phyloP scores from a whole-genome alignment of 208 protist species.

The Trypanosoma scelopori region DNA sequence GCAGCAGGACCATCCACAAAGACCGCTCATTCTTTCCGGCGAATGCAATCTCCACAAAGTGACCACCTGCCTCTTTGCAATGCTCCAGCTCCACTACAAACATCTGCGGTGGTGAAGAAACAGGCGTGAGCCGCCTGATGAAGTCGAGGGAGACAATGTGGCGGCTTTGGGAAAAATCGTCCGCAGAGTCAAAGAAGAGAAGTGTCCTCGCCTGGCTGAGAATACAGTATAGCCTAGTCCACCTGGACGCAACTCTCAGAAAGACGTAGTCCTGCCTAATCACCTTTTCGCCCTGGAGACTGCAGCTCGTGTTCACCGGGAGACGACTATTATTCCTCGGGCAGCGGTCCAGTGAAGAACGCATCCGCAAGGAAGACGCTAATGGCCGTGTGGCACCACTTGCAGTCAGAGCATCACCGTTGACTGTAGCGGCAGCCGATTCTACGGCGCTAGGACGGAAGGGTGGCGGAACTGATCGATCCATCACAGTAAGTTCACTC shows the following conservation, averaged over 20 bases:
- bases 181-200: slow-evolving; percentile 15
- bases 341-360: slow-evolving; percentile 3
- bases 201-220: slow-evolving; percentile 6
- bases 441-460: not conserved
- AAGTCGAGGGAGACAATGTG: slow-evolving; percentile 4
- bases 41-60: slow-evolving; percentile 17
- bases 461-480: not conserved
- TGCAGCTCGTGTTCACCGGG: slow-evolving; percentile 11
- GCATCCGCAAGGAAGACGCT: not conserved
- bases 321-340: not conserved
- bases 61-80: slow-evolving; percentile 1
- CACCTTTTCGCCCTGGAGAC: slow-evolving; percentile 6
- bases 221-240: slow-evolving; percentile 12
- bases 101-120: slow-evolving; percentile 3
- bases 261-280: slow-evolving; percentile 18
- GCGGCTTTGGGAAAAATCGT: slow-evolving; percentile 17
- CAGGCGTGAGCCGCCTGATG: not conserved
- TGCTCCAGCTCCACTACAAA: slow-evolving; percentile 12
- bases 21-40: slow-evolving; percentile 6
- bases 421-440: not conserved
- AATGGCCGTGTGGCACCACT: not conserved
- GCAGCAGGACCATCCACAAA: slow-evolving; percentile 3
- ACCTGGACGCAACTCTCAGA: slow-evolving; percentile 6
- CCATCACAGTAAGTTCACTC: slow-evolving; percentile 7
- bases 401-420: not conserved